These are phyloP conservation scores for Tilletia indica DNA, from an alignment of 1,284 basidiomycete genomes.

Conservation along the genomic window DNA sequence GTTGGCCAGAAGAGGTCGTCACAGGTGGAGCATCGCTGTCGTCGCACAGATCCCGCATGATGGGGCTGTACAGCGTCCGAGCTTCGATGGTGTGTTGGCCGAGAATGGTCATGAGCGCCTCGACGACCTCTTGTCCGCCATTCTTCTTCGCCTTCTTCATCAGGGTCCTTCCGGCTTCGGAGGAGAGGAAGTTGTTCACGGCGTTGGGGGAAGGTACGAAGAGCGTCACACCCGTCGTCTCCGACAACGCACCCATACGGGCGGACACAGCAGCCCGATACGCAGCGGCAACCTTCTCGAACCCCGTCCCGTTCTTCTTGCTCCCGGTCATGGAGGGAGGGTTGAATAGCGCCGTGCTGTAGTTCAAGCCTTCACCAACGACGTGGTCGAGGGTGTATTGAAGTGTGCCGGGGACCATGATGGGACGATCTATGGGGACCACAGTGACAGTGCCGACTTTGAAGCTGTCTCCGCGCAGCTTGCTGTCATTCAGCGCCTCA, in stretches of 20 bases:
- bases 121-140: not conserved
- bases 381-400: slow-evolving; percentile 13
- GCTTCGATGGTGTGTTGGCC: slow-evolving; percentile 7
- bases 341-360: not conserved
- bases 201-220: not conserved
- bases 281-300: not conserved
- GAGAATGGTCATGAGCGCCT: not conserved
- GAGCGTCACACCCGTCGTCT: not conserved
- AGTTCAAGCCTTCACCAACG: not conserved
- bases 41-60: slow-evolving; percentile 10
- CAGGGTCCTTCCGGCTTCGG: not conserved
- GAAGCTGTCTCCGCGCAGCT: slow-evolving; percentile 11
- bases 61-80: slow-evolving; percentile 7
- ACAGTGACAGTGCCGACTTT: not conserved
- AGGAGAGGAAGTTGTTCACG: not conserved
- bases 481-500: not conserved
- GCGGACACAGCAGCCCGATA: not conserved
- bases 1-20: slow-evolving; percentile 2
- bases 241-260: not conserved
- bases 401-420: not conserved
- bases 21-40: not conserved
- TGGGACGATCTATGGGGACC: slow-evolving; percentile 4
- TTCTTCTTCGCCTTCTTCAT: not conserved
- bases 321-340: not conserved
- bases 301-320: not conserved